These are phyloP conservation scores for Yamadazyma nakazawae DNA, from an alignment of 805 yeast genomes.

Conservation along the genomic window DNA sequence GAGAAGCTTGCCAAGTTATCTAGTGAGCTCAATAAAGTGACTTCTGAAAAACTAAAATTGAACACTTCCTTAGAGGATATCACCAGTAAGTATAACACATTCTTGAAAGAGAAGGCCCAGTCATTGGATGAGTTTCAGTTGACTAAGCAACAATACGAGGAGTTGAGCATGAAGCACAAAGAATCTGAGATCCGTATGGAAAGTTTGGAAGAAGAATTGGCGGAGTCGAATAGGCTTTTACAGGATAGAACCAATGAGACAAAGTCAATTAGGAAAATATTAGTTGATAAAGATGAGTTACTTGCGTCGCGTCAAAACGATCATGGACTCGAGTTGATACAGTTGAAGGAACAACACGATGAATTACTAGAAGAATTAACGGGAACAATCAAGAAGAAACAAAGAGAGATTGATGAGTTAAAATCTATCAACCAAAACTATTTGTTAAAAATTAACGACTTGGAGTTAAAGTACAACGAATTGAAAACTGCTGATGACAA, in stretches of 20 bases:
- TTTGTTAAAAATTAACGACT: constrained; percentile 35
- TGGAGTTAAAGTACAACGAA: constrained; percentile 30
- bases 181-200: constrained; percentile 64
- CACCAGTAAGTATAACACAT: constrained; percentile 33
- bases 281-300: constrained; percentile 65
- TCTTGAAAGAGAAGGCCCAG: constrained; percentile 30
- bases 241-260: constrained; percentile 83
- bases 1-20: constrained; percentile 29
- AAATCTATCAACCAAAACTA: constrained; percentile 42
- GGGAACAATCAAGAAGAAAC: constrained; percentile 42
- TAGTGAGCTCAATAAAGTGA: constrained; percentile 38
- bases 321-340: constrained; percentile 47
- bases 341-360: constrained; percentile 58
- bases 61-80: constrained; percentile 38
- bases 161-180: constrained; percentile 58
- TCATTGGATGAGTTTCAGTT: constrained; percentile 40
- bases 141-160: constrained; percentile 69
- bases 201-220: constrained; percentile 75
- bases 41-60: constrained; percentile 41
- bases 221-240: constrained; percentile 65
- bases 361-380: constrained; percentile 40
- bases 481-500: constrained; percentile 20
- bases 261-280: constrained; percentile 61
- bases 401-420: constrained; percentile 63
- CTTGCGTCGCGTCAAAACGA: constrained; percentile 53